Evolutionary conservation across 371 early-diverging fungal genomes (phyloP), one percentile per base, ranked within the genome.

Genomic region (Lichtheimia ornata): DNA sequence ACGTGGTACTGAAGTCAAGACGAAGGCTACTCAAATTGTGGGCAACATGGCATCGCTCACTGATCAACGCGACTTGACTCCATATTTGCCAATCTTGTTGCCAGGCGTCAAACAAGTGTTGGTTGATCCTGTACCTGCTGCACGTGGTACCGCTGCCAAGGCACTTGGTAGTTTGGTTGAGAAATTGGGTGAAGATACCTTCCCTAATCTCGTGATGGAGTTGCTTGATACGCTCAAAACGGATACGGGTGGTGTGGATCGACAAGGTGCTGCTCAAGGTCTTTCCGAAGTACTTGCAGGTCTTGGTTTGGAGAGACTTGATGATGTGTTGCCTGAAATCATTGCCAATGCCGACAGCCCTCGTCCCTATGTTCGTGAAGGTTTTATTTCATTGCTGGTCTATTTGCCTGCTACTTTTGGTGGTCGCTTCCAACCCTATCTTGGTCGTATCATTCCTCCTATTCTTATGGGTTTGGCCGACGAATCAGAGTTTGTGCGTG

Each of bases 211-310:
- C 56, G 91, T 98, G 13, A 78, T 82, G 25, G 97, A 97, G 56
- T 80, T 98, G 22, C 65, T 95, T 13, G 79, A 83, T 40, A 92
- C 88, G 4, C 93, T 98, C 64, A 90, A 91, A 75, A 84, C 87
- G 15, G 92, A 93, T 56, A 85, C 90, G n/a, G 89, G 90, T 51
- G 92, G 91, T 55, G 96, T 97, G 13, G 98, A 98, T 67, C 88
- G 98, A 45, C 91, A 92, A 59, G 99, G 99, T 72, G 95, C 98
- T 45, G 97, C 99, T 2, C 98, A 98, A 80, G 99, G 97, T 70
- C 85, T 98, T 55, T 87, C 91, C 27, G 99, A 98, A 73, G 90
- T 98, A 4, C 77, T 97, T 15, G 87, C 94, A 4, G 98, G 96
- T 50, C 81, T 97, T 27, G 97, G 97, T 25, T 64, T 95, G 56